phyloP scores from a whole-genome alignment of 2,329 filamentous ascomycete species.

The Zymoseptoria ardabiliae region DNA sequence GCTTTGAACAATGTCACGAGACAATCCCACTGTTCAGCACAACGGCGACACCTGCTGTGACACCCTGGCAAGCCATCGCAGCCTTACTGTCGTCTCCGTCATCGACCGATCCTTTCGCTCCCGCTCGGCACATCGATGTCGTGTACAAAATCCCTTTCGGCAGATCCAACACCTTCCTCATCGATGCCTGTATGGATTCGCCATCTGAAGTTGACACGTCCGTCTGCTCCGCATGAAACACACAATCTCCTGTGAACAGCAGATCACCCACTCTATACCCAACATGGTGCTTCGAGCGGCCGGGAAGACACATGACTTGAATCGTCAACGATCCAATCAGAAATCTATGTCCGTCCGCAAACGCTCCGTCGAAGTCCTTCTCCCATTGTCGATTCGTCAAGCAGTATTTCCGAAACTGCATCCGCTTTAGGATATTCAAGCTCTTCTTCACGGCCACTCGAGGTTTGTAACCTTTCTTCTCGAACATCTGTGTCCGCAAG shows the following conservation, averaged over 20 bases:
- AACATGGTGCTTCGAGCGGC: not conserved
- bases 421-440: slow-evolving; percentile 45
- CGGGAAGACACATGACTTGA: slow-evolving; percentile 45
- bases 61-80: not conserved
- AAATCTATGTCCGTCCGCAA: slow-evolving; percentile 49
- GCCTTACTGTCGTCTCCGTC: not conserved
- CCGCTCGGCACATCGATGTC: not conserved
- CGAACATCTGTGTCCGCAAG: slow-evolving; percentile 41
- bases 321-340: slow-evolving; percentile 42
- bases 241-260: not conserved
- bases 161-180: not conserved
- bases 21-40: not conserved
- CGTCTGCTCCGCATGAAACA: not conserved
- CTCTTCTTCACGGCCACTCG: slow-evolving; percentile 48
- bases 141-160: not conserved
- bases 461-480: slow-evolving; percentile 33
- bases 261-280: not conserved
- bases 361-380: slow-evolving; percentile 44
- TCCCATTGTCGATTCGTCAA: slow-evolving; percentile 39
- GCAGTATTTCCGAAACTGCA: slow-evolving; percentile 45
- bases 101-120: not conserved
- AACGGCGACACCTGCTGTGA: not conserved
- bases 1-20: not conserved
- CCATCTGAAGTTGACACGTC: not conserved
- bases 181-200: not conserved